Evolutionary conservation across 23 red algal genomes (phyloP), one percentile per base, ranked within the genome.

Genomic region (Gracilaria gracilis): DNA sequence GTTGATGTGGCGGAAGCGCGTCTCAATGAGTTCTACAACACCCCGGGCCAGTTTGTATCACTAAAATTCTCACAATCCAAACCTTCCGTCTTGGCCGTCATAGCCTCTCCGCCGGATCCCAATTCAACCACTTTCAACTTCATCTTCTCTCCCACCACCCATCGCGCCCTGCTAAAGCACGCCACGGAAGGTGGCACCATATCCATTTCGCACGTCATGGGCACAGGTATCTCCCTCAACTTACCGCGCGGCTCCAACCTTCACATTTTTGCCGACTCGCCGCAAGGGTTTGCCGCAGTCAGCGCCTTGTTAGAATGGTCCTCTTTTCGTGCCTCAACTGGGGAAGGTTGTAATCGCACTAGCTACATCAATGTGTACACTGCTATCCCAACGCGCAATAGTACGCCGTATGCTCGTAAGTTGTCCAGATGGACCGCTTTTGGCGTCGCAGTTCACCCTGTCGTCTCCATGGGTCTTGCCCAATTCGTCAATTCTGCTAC

Each of bases 241-340:
- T 42, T 78, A 9, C 75, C 57, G 27, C 53, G 71, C 20, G 66
- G 67, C 32, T 61, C 62, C 47, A 59, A 86, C 34, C 82, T 98
- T 9, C 82, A 88, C 33, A 20, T 95, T 23, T 95, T 98, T 49
- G 92, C 72, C 4, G 96, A 98, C 78, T 85, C 85, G 23, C 39
- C 79, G 16, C 96, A 98, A 25, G 96, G 96, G 19, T 89, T 95
- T 58, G 96, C 96, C 33, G 92, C 92, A 25, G 76, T 77, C 36
- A 40, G 70, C n/a, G 85, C 92, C 28, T 58, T 98, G 58, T 25
- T 95, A 9, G 91, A 95, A 57, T 92, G 86, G 88, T 47, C 79
- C 80, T 34, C 55, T 35, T 98, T 93, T 80, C 96, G 96, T 34
- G 80, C 82, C 23, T 53, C 79, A 19, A 93, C 84, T 27, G 96